Evolutionary conservation across 2,329 filamentous ascomycete genomes (phyloP).

Genomic region (Fusarium pseudograminearum): DNA sequence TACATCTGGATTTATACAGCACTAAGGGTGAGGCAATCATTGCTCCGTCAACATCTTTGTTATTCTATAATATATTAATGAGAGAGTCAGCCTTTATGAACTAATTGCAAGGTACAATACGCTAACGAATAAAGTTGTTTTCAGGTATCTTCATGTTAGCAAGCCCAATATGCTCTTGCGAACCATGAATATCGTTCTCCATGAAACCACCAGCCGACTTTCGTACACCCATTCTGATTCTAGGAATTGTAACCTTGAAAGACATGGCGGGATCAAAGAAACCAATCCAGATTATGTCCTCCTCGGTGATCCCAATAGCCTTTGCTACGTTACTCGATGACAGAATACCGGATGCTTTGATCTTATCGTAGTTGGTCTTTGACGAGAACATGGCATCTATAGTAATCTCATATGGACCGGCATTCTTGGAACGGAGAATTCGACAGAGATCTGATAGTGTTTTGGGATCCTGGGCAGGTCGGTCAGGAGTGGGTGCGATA

Average conservation of each 20-base stretch:
- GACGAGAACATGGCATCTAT: slow-evolving; percentile 63
- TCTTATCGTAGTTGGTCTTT: slow-evolving; percentile 47
- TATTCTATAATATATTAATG: not conserved
- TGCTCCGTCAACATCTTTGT: too few species aligned
- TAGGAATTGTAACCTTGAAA: slow-evolving; percentile 54
- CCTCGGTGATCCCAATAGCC: slow-evolving; percentile 42
- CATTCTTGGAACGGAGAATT: slow-evolving; percentile 63
- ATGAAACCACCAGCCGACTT: slow-evolving; percentile 39
- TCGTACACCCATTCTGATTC: slow-evolving; percentile 25
- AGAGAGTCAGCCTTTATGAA: too few species aligned
- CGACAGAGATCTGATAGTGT: slow-evolving; percentile 53
- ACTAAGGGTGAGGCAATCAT: not conserved
- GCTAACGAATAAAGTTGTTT: not conserved
- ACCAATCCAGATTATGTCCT: slow-evolving; percentile 54
- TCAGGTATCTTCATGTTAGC: slow-evolving; percentile 21
- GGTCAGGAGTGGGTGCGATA: accelerated
- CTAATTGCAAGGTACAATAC: not conserved
- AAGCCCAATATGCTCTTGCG: slow-evolving; percentile 40
- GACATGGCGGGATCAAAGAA: slow-evolving; percentile 61
- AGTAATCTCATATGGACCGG: slow-evolving; percentile 60
- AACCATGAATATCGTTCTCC: slow-evolving; percentile 43
- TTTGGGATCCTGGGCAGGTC: not conserved
- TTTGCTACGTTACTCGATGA: slow-evolving; percentile 20
- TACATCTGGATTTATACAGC: not conserved
- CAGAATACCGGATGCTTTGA: slow-evolving; percentile 31